phyloP scores from a whole-genome alignment of 495 filamentous ascomycete species.

The Parathielavia appendiculata region DNA sequence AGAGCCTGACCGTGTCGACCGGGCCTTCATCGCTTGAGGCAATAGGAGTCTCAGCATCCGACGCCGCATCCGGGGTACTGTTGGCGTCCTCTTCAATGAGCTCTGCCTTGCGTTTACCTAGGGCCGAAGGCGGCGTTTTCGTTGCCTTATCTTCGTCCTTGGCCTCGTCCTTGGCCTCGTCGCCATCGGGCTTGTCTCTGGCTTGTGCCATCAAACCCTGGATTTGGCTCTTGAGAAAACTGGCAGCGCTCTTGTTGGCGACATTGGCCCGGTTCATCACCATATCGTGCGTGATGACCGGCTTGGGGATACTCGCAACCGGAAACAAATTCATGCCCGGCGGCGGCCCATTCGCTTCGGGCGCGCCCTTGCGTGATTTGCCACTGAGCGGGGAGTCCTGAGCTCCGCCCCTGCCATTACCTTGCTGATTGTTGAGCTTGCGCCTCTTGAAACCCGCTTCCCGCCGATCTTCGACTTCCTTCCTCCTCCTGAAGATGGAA shows the following conservation, averaged over 20 bases:
- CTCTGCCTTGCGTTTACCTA: slow-evolving; percentile 54
- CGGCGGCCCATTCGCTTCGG: slow-evolving; percentile 22
- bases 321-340: slow-evolving; percentile 29
- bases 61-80: slow-evolving; percentile 46
- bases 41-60: slow-evolving; percentile 38
- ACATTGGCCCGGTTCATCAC: slow-evolving; percentile 78
- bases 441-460: slow-evolving; percentile 72
- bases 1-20: slow-evolving; percentile 78
- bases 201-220: slow-evolving; percentile 45
- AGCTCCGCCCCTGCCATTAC: slow-evolving; percentile 38
- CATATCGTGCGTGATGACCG: slow-evolving; percentile 76
- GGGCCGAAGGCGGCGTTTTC: slow-evolving; percentile 38
- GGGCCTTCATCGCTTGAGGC: slow-evolving; percentile 55
- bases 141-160: slow-evolving; percentile 14
- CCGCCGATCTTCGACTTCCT: slow-evolving; percentile 74
- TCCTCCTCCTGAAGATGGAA: slow-evolving; percentile 81
- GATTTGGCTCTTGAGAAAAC: slow-evolving; percentile 77
- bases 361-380: slow-evolving; percentile 15
- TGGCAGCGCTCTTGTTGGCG: slow-evolving; percentile 92
- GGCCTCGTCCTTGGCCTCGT: neutral
- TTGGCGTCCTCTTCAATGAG: slow-evolving; percentile 56
- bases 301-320: slow-evolving; percentile 56
- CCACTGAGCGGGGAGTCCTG: slow-evolving; percentile 30
- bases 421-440: slow-evolving; percentile 53
- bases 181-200: neutral